Evolutionary conservation across 306 rosid species (phyloP).

Genomic region (Prunus persica): DNA sequence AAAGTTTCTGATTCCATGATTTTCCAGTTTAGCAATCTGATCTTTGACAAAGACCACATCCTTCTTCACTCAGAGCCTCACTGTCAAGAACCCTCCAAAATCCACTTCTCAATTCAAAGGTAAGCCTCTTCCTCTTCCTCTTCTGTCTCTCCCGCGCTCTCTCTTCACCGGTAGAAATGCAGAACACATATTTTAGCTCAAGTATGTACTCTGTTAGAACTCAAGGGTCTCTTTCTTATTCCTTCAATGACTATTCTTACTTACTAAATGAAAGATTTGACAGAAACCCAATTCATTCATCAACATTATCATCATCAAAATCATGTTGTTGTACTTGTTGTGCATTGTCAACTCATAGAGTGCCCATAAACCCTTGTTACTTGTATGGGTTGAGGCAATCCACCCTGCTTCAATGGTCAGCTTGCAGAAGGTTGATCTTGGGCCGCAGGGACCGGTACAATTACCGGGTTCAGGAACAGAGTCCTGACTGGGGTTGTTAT

Average conservation of each 20-base stretch:
- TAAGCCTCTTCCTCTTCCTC: slow-evolving; percentile 8
- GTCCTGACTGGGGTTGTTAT: slow-evolving; percentile 33
- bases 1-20: not conserved
- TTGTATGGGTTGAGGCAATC: slow-evolving; percentile 80
- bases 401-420: slow-evolving; percentile 64
- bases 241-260: slow-evolving; percentile 57
- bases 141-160: not conserved
- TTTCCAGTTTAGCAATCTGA: not conserved
- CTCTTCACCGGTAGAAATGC: slow-evolving; percentile 36
- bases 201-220: slow-evolving; percentile 49
- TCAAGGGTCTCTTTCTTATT: slow-evolving; percentile 48
- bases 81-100: slow-evolving; percentile 15
- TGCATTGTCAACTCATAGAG: slow-evolving; percentile 44
- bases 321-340: slow-evolving; percentile 48
- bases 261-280: slow-evolving; percentile 51
- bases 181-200: slow-evolving; percentile 56
- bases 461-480: slow-evolving; percentile 41
- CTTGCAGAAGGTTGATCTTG: slow-evolving; percentile 67
- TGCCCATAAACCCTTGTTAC: slow-evolving; percentile 37
- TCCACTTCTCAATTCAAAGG: slow-evolving; percentile 35
- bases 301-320: slow-evolving; percentile 24
- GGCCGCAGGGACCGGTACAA: slow-evolving; percentile 39
- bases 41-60: slow-evolving; percentile 6
- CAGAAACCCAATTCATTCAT: slow-evolving; percentile 37
- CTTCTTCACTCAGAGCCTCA: slow-evolving; percentile 26